A percentile compares a stretch with the other conserved stretches of the same genome.
phyloP scores from a whole-genome alignment of 2,329 filamentous ascomycete species.

The Diaporthe citriasiana region DNA sequence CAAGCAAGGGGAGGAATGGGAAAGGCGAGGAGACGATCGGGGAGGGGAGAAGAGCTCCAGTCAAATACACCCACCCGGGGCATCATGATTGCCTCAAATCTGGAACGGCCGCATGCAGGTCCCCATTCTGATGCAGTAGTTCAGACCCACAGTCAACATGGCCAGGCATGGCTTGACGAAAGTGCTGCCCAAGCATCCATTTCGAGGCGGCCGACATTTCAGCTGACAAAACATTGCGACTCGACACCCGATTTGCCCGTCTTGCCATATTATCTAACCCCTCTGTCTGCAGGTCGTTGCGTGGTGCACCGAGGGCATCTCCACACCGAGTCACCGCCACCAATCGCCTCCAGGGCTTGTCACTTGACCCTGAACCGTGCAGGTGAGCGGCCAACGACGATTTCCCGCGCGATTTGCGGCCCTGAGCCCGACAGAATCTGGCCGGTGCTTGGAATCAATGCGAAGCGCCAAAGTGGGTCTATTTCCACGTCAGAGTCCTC shows the following conservation, averaged over 20 bases:
- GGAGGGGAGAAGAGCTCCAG: conserved; percentile 30
- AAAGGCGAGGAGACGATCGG: conserved; percentile 43
- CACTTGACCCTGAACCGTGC: conserved; percentile 11
- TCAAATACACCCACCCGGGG: conserved; percentile 33
- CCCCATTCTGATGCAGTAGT: conserved; percentile 35
- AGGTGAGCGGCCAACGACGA: conserved; percentile 32
- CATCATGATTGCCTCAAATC: conserved; percentile 42
- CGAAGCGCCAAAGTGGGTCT: conserved; percentile 23
- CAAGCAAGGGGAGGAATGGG: conserved; percentile 41
- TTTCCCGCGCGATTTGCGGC: conserved; percentile 33
- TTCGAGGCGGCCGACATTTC: conserved; percentile 20
- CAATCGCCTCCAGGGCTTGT: conserved; percentile 28
- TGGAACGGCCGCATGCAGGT: conserved; percentile 39
- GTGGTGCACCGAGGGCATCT: conserved; percentile 3
- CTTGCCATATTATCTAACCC: not conserved
- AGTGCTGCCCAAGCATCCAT: conserved; percentile 16
- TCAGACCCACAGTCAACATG: conserved; percentile 22
- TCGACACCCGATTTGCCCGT: conserved; percentile 19
- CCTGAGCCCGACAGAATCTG: not conserved
- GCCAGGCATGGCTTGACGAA: not conserved
- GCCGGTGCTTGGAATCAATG: conserved; percentile 13
- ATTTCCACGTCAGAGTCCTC: conserved; percentile 26
- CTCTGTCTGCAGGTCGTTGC: conserved; percentile 18
- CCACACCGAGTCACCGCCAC: conserved; percentile 31
- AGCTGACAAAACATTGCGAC: conserved; percentile 22